Percentiles rank a stretch among this genome's conserved stretches.
phyloP scores from a whole-genome alignment of 768 basidiomycete genomes.

The Phanerochaete sordida region DNA sequence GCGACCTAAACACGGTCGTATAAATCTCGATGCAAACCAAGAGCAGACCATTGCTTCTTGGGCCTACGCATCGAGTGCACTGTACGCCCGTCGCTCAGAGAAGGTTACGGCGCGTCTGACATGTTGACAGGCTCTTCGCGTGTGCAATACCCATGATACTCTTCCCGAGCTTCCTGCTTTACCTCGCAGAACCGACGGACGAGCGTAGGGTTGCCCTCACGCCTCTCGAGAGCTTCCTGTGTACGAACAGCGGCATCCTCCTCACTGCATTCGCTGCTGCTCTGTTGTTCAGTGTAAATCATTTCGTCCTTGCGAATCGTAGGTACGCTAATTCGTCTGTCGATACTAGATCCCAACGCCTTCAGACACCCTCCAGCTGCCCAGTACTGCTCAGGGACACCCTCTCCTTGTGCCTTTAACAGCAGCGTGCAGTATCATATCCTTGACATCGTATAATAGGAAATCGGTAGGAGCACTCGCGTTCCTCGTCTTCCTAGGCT shows the following conservation, averaged over 20 bases:
- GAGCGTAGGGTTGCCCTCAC: slow-evolving; percentile 49
- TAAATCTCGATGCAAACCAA: slow-evolving; percentile 15
- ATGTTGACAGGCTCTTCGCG: slow-evolving; percentile 15
- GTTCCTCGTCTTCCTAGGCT: slow-evolving; percentile 45
- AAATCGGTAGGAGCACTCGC: slow-evolving; percentile 53
- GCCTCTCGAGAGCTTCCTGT: slow-evolving; percentile 65
- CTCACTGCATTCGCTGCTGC: slow-evolving; percentile 52
- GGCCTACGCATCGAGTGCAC: slow-evolving; percentile 34
- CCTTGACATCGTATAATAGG: slow-evolving; percentile 67
- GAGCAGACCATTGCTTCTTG: slow-evolving; percentile 32
- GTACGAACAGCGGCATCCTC: slow-evolving; percentile 62
- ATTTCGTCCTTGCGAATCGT: background rate
- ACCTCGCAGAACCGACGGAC: slow-evolving; percentile 48
- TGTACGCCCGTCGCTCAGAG: slow-evolving; percentile 11
- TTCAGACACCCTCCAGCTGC: background rate
- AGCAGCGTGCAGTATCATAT: slow-evolving; percentile 46
- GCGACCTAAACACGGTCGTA: slow-evolving; percentile 9
- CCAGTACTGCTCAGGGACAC: slow-evolving; percentile 34
- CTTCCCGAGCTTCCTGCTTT: slow-evolving; percentile 65
- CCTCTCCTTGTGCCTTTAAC: slow-evolving; percentile 65
- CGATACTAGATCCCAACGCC: slow-evolving; percentile 18
- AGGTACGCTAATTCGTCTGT: slow-evolving; percentile 22
- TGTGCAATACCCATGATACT: slow-evolving; percentile 31
- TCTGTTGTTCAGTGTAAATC: slow-evolving; percentile 55
- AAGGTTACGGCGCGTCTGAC: background rate